Evolutionary conservation across 2,329 filamentous ascomycete genomes (phyloP), one percentile per base, ranked within the genome.

Genomic region (Tricladium varicosporioides): DNA sequence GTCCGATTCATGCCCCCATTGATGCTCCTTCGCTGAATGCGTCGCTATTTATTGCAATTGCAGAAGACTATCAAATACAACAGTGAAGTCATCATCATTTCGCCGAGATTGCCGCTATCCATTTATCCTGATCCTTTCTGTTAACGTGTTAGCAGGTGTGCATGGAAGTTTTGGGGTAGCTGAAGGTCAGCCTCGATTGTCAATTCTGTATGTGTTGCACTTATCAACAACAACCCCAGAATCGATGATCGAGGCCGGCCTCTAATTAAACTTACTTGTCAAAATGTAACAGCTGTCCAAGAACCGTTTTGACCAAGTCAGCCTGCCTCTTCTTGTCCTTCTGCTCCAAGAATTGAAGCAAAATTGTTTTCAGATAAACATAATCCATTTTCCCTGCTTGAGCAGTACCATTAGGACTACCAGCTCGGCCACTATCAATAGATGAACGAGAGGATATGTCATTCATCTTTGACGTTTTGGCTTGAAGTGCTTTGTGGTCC

Each of bases 91-190:
- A 18, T 10, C 5, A 32, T 63, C 51, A 67, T 44, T 61, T 63
- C 14, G 58, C 56, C 15, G 59, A 58, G 51, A 96, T 86, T 2
- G 88, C 91, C 15, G 86, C 82, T 73, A 87, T 84, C 91, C 91
- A 96, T 73, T 91, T 93, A 73, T 94, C 87, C 74, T 94, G 89
- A 65, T 96, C 92, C 65, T 81, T 83, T 65, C 81, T 85, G 56
- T 58, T 56, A 36, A 50, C 8, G 40, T 36, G 44, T 67, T 58
- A 68, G 59, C 36, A 48, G 15, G 8, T 27, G 22, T 7, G 22
- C 22, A 27, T 27, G 22, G 22, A 7, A 7, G 22, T 27, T 27
- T 4, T 7, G 22, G 22, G 7, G 22, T 27, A 27, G 7, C 7
- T 27, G 7, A 27, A 27, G 22, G 22, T 27, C 22, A 27, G 22